phyloP scores from a whole-genome alignment of 2,329 filamentous ascomycete genomes.

The Neonectria sp. region DNA sequence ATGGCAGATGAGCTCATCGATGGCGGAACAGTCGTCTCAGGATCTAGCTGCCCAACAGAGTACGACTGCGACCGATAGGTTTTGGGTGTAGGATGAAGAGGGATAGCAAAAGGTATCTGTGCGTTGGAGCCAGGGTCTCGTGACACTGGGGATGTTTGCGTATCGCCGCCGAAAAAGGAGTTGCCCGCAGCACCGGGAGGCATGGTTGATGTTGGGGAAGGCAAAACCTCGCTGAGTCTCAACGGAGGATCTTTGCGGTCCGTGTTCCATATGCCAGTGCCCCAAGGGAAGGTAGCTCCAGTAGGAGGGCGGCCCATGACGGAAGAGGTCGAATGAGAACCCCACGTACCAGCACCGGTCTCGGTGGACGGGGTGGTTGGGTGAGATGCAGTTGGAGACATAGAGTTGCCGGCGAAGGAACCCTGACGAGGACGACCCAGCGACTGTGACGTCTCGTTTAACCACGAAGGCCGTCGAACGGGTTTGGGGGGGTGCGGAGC shows the following conservation, averaged over 20 bases:
- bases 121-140: conserved; percentile 69
- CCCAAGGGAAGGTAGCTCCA: conserved; percentile 75
- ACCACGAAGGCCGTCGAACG: conserved; percentile 83
- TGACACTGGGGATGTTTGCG: conserved; percentile 66
- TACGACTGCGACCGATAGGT: conserved; percentile 97
- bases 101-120: conserved; percentile 89
- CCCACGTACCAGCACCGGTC: conserved; percentile 66
- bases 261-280: conserved; percentile 86
- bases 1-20: conserved; percentile 64
- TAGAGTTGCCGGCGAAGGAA: conserved; percentile 82
- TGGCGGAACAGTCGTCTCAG: conserved; percentile 66
- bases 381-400: conserved; percentile 85
- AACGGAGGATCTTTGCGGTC: conserved; percentile 84
- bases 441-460: conserved; percentile 83
- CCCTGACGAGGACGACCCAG: conserved; percentile 78
- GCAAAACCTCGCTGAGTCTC: conserved; percentile 81
- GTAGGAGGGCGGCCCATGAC: conserved; percentile 65
- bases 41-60: conserved; percentile 91
- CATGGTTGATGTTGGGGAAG: conserved; percentile 78
- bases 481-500: conserved; percentile 70
- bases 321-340: conserved; percentile 64
- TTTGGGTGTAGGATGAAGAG: conserved; percentile 90
- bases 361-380: conserved; percentile 85
- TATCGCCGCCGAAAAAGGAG: conserved; percentile 67
- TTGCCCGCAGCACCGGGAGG: conserved; percentile 60